Evolutionary conservation across 2,329 filamentous ascomycete species (phyloP).

Genomic region (Diaporthe citri): DNA sequence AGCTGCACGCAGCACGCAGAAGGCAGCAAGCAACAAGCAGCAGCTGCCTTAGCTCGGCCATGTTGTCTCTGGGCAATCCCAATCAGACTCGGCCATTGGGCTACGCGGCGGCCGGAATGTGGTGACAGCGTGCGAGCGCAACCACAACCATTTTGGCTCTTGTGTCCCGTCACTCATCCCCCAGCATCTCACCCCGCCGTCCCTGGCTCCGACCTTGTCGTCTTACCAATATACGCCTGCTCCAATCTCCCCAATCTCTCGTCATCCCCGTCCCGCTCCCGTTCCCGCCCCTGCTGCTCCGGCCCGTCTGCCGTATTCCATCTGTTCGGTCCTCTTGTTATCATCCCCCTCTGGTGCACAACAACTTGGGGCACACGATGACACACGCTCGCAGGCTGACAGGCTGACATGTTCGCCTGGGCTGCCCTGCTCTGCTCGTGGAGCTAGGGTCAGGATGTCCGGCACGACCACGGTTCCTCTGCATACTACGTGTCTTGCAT

Average conservation of each 20-base stretch:
- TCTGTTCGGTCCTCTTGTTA: neutral
- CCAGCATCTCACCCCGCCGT: neutral
- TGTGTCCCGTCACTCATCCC: neutral
- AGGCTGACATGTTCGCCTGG: neutral
- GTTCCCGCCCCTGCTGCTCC: conserved; percentile 16
- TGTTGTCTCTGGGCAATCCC: neutral
- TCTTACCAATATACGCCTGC: neutral
- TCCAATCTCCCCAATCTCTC: conserved; percentile 7
- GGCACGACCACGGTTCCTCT: neutral
- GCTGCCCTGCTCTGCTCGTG: neutral
- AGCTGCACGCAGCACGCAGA: neutral
- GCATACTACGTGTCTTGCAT: conserved; percentile 5
- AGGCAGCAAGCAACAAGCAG: neutral
- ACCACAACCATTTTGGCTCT: neutral
- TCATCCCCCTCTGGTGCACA: neutral
- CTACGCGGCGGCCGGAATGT: neutral
- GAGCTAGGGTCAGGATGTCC: neutral
- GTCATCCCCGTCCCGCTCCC: conserved; percentile 32
- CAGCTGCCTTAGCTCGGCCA: conserved; percentile 10
- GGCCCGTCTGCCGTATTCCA: conserved; percentile 19
- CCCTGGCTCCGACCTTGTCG: conserved; percentile 3
- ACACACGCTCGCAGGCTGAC: neutral
- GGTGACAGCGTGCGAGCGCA: conserved; percentile 6
- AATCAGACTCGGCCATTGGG: neutral
- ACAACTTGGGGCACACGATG: neutral